These are phyloP conservation scores for Linanthus parryae DNA, from an alignment of 148 eudicot species.

Conservation along the genomic window DNA sequence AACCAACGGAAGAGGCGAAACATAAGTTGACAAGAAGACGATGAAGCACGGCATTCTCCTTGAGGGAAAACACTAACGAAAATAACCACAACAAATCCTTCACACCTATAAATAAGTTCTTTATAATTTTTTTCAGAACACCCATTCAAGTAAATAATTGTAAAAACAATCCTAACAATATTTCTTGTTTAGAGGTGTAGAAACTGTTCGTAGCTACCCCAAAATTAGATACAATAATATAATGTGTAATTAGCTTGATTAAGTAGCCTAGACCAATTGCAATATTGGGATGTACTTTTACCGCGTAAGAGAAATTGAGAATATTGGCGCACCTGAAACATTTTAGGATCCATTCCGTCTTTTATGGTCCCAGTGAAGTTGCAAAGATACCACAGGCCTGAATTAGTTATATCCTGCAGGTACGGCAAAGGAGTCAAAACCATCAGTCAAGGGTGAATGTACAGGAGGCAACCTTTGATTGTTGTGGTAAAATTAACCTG, in stretches of 20 bases:
- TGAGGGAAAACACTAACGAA: too few species aligned
- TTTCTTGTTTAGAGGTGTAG: neutral
- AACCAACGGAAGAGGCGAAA: too few species aligned
- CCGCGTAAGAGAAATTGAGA: neutral
- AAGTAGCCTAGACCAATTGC: neutral
- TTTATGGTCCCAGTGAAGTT: conserved; percentile 69
- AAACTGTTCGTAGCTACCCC: too few species aligned
- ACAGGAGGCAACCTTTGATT: neutral
- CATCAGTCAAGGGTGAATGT: too few species aligned
- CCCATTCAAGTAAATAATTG: neutral
- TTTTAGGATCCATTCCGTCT: conserved; percentile 44
- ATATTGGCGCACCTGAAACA: conserved; percentile 40
- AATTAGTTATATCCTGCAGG: conserved; percentile 72
- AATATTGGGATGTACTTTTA: neutral
- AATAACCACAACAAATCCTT: too few species aligned
- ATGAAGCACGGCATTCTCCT: too few species aligned
- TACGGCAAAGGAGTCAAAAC: too few species aligned
- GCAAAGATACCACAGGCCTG: conserved; percentile 81
- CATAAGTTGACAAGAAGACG: too few species aligned
- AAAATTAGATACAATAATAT: too few species aligned
- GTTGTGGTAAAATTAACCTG: conserved; percentile 38
- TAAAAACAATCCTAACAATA: neutral
- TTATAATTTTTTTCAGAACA: too few species aligned
- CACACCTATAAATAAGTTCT: too few species aligned
- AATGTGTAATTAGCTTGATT: too few species aligned